Evolutionary conservation across 768 basidiomycete genomes (phyloP).

Genomic region (Lentinula detonsa): DNA sequence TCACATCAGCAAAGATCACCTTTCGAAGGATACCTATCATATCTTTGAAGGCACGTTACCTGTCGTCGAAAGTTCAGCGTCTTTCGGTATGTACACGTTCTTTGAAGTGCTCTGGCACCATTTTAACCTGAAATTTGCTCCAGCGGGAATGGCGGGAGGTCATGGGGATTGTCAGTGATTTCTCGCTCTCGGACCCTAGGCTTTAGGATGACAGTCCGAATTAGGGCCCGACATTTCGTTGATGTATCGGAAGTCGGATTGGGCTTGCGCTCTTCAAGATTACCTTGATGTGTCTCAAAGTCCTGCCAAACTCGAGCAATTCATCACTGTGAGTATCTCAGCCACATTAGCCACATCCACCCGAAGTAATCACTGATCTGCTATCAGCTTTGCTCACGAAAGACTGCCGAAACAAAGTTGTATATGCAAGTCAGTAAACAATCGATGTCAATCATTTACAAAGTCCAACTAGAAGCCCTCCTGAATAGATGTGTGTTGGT

Average conservation of each 20-base stretch:
- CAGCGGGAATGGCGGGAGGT: too few relatives aligned
- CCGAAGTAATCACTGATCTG: not conserved
- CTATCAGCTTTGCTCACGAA: not conserved
- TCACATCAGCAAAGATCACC: not conserved
- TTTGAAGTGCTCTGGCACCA: not conserved
- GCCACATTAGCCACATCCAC: not conserved
- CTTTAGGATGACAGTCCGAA: not conserved
- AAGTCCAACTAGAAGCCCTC: not conserved
- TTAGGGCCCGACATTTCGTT: constrained; percentile 2
- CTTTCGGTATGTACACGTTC: not conserved
- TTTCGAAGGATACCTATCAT: not conserved
- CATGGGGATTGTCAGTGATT: not conserved
- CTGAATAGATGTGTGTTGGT: constrained; percentile 14
- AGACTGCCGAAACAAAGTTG: not conserved
- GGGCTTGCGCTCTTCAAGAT: constrained; percentile 6
- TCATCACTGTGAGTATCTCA: not conserved
- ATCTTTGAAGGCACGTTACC: not conserved
- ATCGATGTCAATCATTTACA: not conserved
- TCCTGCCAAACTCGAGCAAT: constrained; percentile 5
- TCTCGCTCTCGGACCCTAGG: too few relatives aligned
- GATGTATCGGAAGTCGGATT: not conserved
- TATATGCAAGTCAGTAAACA: constrained; percentile 3
- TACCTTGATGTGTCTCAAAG: constrained; percentile 6
- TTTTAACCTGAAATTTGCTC: not conserved
- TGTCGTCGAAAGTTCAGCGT: not conserved